phyloP scores from a whole-genome alignment of 2,329 filamentous ascomycete species.

The Hirsutella thompsonii region DNA sequence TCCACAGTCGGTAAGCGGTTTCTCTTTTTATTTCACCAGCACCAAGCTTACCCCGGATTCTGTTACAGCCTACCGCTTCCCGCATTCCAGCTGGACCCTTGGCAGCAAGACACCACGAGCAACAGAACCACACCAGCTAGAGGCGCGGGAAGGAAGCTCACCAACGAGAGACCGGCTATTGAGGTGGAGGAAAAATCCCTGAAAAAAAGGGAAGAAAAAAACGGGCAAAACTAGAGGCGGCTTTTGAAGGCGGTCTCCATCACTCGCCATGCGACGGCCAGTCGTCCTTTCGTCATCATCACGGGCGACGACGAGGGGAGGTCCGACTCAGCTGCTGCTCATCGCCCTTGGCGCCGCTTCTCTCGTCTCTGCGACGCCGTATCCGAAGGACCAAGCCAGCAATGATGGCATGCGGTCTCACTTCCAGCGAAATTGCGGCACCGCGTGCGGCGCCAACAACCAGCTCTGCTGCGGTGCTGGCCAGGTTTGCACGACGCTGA shows the following conservation, averaged over 20 bases:
- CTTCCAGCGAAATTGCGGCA: slow-evolving; percentile 28
- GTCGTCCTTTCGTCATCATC: neutral
- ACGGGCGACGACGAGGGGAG: neutral
- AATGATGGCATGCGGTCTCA: slow-evolving; percentile 37
- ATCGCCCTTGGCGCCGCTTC: slow-evolving; percentile 7
- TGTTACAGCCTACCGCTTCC: neutral
- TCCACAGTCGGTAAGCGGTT: no score
- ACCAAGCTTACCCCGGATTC: neutral
- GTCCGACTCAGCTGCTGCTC: neutral
- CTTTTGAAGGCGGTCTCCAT: neutral
- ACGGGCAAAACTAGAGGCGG: no score
- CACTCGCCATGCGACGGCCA: slow-evolving; percentile 1
- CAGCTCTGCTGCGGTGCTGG: slow-evolving; percentile 40
- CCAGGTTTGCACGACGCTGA: slow-evolving; percentile 37
- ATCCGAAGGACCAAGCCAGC: slow-evolving; percentile 34
- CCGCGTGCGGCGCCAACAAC: slow-evolving; percentile 41
- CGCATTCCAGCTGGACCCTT: neutral
- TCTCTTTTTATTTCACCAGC: neutral
- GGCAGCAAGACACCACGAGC: neutral
- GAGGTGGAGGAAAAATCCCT: neutral
- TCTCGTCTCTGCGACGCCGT: slow-evolving; percentile 30
- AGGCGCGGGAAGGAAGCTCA: neutral
- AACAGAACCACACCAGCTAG: neutral
- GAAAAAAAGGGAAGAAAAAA: neutral
- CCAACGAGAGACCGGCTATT: neutral